These are phyloP conservation scores for Aspergillus sp. DNA, from an alignment of 2,329 filamentous ascomycete genomes.

Conservation along the genomic window DNA sequence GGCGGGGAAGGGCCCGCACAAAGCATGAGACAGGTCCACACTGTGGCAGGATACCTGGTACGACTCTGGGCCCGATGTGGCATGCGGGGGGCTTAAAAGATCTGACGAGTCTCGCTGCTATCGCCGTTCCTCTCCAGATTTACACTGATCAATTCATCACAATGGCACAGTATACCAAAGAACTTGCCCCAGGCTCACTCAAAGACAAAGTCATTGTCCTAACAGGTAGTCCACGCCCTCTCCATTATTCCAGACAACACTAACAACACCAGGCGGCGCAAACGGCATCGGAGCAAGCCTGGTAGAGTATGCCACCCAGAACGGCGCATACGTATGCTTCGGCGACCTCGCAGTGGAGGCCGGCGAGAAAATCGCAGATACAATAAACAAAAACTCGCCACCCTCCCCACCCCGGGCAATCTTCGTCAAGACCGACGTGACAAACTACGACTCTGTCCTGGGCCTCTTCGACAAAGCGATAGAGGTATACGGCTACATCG, in stretches of 20 bases:
- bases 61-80: too few species aligned
- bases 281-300: constrained; percentile 47
- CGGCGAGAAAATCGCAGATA: too few species aligned
- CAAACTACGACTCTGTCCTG: constrained; percentile 46
- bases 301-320: constrained; percentile 39
- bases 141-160: too few species aligned
- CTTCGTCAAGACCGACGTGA: constrained; percentile 49
- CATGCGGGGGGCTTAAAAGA: too few species aligned
- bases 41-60: too few species aligned
- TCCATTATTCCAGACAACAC: background rate
- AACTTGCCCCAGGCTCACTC: constrained; percentile 8
- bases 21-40: too few species aligned
- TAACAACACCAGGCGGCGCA: constrained; percentile 38
- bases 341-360: constrained; percentile 42
- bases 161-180: constrained; percentile 16
- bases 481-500: constrained; percentile 45
- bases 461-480: constrained; percentile 49
- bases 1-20: too few species aligned
- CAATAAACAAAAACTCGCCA: constrained; percentile 13
- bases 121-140: too few species aligned
- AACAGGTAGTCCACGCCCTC: constrained; percentile 6
- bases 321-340: constrained; percentile 45
- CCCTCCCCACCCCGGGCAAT: constrained; percentile 19
- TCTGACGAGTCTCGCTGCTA: too few species aligned
- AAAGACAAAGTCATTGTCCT: constrained; percentile 19